These are phyloP conservation scores for Vaccinium darrowii DNA, from an alignment of 148 eudicot genomes.

Conservation along the genomic window DNA sequence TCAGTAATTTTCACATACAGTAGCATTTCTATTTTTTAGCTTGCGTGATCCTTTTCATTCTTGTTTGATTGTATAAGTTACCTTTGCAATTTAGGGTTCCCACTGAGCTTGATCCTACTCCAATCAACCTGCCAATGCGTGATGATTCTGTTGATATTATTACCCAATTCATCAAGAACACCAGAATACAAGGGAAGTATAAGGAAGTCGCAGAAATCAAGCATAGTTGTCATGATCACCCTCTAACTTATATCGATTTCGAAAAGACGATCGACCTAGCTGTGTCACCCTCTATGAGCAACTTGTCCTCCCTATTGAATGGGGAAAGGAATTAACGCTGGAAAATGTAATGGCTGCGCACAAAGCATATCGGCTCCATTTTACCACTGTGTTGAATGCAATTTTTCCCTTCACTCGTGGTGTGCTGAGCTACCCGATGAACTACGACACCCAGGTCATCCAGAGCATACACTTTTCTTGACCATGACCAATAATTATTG, in stretches of 20 bases:
- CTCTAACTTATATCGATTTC: neutral
- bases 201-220: neutral
- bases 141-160: neutral
- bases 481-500: accelerated
- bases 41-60: neutral
- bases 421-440: neutral
- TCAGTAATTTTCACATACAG: neutral
- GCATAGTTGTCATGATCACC: neutral
- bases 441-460: neutral
- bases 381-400: neutral
- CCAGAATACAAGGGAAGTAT: neutral
- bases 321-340: neutral
- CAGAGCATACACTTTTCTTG: neutral
- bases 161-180: neutral
- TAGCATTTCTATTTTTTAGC: neutral
- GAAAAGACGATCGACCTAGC: neutral
- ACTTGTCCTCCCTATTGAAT: neutral
- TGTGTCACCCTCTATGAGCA: neutral
- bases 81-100: neutral
- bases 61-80: neutral
- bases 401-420: neutral
- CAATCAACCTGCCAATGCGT: neutral
- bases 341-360: neutral
- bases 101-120: neutral
- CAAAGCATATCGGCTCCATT: neutral